Conservation (phyloP, 2,329 filamentous ascomycete genomes). For the Diaporthe sp. region DNA sequence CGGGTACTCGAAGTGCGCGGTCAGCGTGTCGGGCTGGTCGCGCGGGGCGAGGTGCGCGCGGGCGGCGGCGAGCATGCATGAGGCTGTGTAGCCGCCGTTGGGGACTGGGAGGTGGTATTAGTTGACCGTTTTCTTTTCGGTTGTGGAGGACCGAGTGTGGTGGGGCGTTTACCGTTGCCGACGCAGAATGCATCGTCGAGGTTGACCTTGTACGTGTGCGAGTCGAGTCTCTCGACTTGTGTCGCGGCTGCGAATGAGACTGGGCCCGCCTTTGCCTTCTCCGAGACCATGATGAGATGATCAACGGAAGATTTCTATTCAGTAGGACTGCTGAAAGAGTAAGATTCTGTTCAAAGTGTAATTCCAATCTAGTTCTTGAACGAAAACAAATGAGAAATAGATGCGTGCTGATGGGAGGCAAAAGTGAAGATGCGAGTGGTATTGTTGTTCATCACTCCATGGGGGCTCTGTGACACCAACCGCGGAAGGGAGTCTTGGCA, state of each 20-base stretch:
- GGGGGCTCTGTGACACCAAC: too few species aligned
- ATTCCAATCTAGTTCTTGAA: too few species aligned
- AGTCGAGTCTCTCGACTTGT: neutral
- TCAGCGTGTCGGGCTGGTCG: slow-evolving; percentile 55
- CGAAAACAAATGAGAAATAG: too few species aligned
- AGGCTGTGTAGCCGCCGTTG: slow-evolving; percentile 62
- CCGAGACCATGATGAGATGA: neutral
- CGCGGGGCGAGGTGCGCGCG: slow-evolving; percentile 51
- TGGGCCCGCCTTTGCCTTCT: neutral
- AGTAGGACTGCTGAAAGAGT: rapidly evolving
- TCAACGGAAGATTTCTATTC: neutral
- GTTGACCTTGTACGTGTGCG: neutral
- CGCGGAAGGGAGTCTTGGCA: too few species aligned
- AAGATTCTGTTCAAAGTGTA: too few species aligned
- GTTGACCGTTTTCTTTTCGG: neutral
- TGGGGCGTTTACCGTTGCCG: neutral
- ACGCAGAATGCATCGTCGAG: neutral
- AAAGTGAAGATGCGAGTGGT: too few species aligned
- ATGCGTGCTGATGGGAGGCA: too few species aligned
- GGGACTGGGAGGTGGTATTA: slow-evolving; percentile 50
- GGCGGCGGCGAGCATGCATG: slow-evolving; percentile 55
- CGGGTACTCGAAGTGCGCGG: slow-evolving; percentile 59
- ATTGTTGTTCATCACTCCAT: too few species aligned
- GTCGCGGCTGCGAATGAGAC: neutral
- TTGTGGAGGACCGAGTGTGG: neutral